phyloP scores from a whole-genome alignment of 352 stramenopile genomes.

The Paralagenidium karlingii region DNA sequence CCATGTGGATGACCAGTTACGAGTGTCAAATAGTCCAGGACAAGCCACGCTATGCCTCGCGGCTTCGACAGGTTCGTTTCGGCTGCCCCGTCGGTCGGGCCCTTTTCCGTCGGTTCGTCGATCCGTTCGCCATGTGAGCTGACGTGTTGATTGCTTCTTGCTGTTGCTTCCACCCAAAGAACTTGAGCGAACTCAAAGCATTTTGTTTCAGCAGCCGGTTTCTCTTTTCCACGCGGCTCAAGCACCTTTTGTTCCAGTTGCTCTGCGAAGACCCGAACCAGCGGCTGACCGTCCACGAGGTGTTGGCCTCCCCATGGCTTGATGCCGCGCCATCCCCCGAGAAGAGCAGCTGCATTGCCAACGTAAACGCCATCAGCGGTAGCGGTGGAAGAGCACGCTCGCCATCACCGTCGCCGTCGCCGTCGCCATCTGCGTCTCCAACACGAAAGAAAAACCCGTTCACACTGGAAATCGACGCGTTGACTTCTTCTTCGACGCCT shows the following conservation, averaged over 20 bases:
- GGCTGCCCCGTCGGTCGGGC: too few species aligned
- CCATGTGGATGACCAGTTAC: slow-evolving; percentile 79
- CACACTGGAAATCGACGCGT: background rate
- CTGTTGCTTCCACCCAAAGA: too few species aligned
- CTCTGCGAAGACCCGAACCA: slow-evolving; percentile 19
- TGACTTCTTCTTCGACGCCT: background rate
- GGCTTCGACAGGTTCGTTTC: slow-evolving; percentile 18
- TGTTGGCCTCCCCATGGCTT: slow-evolving; percentile 42
- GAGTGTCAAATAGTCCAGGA: slow-evolving; percentile 65
- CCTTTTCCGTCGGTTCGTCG: too few species aligned
- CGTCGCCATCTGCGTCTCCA: background rate
- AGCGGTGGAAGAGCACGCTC: too few species aligned
- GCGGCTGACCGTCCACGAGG: slow-evolving; percentile 25
- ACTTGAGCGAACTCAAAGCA: too few species aligned
- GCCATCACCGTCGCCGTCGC: background rate
- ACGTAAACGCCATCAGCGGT: too few species aligned
- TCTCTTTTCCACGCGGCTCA: slow-evolving; percentile 31
- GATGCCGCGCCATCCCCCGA: too few species aligned
- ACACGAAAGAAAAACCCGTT: background rate
- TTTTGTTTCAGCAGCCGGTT: slow-evolving; percentile 23
- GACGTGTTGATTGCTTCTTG: too few species aligned
- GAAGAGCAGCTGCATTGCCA: too few species aligned
- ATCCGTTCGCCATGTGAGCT: too few species aligned
- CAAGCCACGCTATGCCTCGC: slow-evolving; percentile 24
- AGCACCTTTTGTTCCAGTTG: slow-evolving; percentile 24